Evolutionary conservation across 345 rosid species (phyloP), one percentile per base, ranked within the genome.

Genomic region (Heritiera fomes): DNA sequence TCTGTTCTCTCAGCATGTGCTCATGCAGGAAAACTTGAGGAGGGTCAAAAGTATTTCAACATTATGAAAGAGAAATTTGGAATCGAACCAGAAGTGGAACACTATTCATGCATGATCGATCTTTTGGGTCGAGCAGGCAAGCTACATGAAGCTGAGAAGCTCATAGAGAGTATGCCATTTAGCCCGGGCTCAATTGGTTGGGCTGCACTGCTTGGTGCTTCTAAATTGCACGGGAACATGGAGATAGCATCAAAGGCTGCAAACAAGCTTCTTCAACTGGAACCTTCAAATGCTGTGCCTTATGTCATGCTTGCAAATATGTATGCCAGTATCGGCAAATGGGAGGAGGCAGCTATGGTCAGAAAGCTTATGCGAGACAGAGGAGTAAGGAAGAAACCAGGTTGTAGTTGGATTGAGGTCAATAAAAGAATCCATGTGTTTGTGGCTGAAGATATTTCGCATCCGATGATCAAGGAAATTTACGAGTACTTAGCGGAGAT

Each of bases 101-200:
- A 95, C 79, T 95, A 90, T 86, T 87, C 95, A 10, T 93, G 98
- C 83, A 92, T 95, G 96, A 88, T 92, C 18, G 98, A 93, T 91
- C 86, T 93, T 73, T 66, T 95, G 49, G 92, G 96, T 46, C 87
- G 98, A 76, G 93, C 97, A 28, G 97, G 99, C 49, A 85, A 91
- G 84, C 85, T 95, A 73, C 82, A 52, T 41, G 96, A 92, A 84
- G 98, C 98, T 17, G 93, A 89, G 88, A 90, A 81, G 71, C 86
- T 95, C 18, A 90, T 92, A 8, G 89, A 90, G 71, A 85, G 83
- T 15, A 92, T 93, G 97, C 96, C 99, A 46, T 84, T 84, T 76
- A 87, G 79, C 76, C 91, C 97, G 1, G 89, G 90, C 15, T 71
- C 93, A 17, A 70, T 88, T 13, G 86, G 86, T 76, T 95, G 99